Evolutionary conservation across 306 rosid genomes (phyloP).

Genomic region (Vigna trinervia): DNA sequence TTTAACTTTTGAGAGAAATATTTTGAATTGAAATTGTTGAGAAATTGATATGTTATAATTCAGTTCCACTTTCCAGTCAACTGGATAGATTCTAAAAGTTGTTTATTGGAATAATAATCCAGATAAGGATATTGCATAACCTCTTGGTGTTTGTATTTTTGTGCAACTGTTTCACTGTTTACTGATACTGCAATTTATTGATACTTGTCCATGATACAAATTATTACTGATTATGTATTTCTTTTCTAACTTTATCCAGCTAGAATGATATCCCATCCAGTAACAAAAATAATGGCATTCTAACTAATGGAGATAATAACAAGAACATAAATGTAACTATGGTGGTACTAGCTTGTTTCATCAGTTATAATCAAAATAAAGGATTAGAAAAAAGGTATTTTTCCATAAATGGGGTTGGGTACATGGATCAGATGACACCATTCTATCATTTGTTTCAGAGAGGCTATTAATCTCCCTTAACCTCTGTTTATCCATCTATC

Average conservation of each 20-base stretch:
- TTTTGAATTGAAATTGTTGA: background rate
- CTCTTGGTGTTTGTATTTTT: background rate
- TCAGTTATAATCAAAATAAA: background rate
- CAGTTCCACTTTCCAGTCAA: background rate
- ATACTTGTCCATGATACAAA: background rate
- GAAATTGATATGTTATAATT: background rate
- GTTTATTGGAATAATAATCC: background rate
- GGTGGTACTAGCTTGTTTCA: background rate
- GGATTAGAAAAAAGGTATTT: background rate
- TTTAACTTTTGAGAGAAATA: background rate
- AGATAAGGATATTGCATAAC: background rate
- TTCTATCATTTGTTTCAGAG: background rate
- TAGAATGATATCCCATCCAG: background rate
- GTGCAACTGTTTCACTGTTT: background rate
- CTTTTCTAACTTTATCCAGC: background rate
- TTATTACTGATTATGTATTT: background rate
- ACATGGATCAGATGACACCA: background rate
- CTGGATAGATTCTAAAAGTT: background rate
- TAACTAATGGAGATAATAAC: background rate
- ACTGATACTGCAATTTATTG: background rate
- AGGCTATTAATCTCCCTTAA: background rate
- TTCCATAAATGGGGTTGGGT: background rate
- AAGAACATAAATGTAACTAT: constrained; percentile 4
- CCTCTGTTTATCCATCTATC: background rate
- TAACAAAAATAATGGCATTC: background rate